Base-by-base conservation (phyloP, 352 stramenopile genomes). In the Phytophthora litchii region DNA sequence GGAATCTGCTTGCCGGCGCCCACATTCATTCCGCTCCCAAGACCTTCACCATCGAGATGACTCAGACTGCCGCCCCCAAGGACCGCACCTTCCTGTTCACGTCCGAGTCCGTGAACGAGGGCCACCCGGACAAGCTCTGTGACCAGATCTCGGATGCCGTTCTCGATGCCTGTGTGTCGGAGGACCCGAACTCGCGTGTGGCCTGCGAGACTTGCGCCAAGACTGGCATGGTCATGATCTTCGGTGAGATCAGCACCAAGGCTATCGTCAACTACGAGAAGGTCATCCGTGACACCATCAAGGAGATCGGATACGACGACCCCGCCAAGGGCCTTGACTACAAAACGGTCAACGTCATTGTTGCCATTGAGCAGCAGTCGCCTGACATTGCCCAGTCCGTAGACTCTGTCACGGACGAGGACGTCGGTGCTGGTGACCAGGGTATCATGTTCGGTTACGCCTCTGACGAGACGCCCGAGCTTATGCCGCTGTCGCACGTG, bases 201-300 rank as follows among this genome's bases (percentile, higher is more conserved):
- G 97, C 97, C 23, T 99, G 96, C 61, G 97, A 99, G 84, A 99
- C 97, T 27, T 98, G 96, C 80, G 97, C 93, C 67, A 99, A 99
- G 89, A 99, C 97, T 3, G 97, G 96, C 71, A 99, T 99, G 90
- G 96, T 99, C 60, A 99, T 99, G 96, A 98, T 99, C 70, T 99
- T 99, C 71, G 97, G 97, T 57, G 97, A 99, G 88, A 99, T 99
- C 78, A 99, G 96, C 60, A 99, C 97, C 51, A 97, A 97, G 67
- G 96, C 97, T 49, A 98, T 96, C 38, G 96, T 99, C 40, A 99
- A 99, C 82, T 99, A 99, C 86, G 97, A 99, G 80, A 96, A 99
- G 80, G 89, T 98, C 40, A 98, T 99, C 64, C 97, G 98, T 51
- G 96, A 99, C 70, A 97, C 97, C 8, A 97, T 99, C 76, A 98